Evolutionary conservation across 495 filamentous ascomycete genomes (phyloP), one percentile per base, ranked within the genome.

Genomic region (Trypethelium eluteriae): DNA sequence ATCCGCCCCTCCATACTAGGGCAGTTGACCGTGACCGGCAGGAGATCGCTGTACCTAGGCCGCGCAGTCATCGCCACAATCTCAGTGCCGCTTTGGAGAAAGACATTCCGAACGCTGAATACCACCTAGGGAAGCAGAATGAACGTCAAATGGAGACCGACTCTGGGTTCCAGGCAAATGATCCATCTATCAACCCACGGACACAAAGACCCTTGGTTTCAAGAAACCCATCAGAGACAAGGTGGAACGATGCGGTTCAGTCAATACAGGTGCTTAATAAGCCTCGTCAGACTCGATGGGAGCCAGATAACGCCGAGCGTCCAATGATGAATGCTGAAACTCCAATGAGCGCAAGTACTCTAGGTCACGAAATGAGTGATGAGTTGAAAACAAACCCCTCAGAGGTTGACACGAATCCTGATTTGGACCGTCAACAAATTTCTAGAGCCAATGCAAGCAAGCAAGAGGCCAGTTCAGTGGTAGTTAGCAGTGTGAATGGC

Each of bases 21-120:
- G 36, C 36, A 32, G 32, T 59, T 36, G 71, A 73, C 66, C 66
- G 69, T 46, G 66, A 81, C 76, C 70, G 83, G 79, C 74, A 72
- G 39, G 81, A 86, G 50, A 84, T 90, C 72, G 86, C 84, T 61
- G 81, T 84, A 50, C 88, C 88, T 10, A 86, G 82, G 47, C 87
- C 88, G 53, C 83, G 84, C 64, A 82, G 85, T 32, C 86, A 88
- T 68, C 79, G 77, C 46, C 86, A 88, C 62, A 88, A 89, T 69
- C 76, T 88, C 47, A 89, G 86, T 67, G 83, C 85, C 65, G 89
- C 84, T 39, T 80, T 97, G 38, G 91, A 96, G 75, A 86, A 88
- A 71, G 92, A 95, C 68, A 85, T 96, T 56, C 89, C 95, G 62
- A 87, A 91, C 72, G 85, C 85, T n/a, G 88, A 95, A 66, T 91